These are phyloP conservation scores for Tulasnella sp. DNA, from an alignment of 768 basidiomycete genomes.

Conservation along the genomic window DNA sequence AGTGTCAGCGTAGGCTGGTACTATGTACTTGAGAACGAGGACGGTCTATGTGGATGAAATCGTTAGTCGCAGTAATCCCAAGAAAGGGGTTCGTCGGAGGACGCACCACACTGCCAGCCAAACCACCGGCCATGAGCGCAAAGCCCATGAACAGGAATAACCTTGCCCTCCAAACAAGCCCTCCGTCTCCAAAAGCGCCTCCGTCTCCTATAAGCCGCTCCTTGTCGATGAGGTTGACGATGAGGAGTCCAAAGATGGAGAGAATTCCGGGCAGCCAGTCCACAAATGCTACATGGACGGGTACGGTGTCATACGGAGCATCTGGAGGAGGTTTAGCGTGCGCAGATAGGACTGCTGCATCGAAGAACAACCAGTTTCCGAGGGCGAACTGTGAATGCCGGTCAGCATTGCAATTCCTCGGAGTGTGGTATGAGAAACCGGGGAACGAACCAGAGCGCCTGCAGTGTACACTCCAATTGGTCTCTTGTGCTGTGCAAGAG, in stretches of 20 bases:
- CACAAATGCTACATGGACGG: conserved; percentile 79
- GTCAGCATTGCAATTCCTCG: background rate
- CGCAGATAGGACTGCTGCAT: conserved; percentile 83
- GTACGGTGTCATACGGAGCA: conserved; percentile 57
- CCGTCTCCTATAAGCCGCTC: conserved; percentile 74
- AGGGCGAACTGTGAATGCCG: conserved; percentile 64
- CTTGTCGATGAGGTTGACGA: conserved; percentile 94
- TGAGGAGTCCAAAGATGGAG: conserved; percentile 82
- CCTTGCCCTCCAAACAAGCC: conserved; percentile 85
- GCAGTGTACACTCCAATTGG: conserved; percentile 85
- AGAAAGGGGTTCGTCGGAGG: background rate
- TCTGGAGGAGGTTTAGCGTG: conserved; percentile 72
- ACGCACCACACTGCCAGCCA: conserved; percentile 94
- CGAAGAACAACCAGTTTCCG: conserved; percentile 91
- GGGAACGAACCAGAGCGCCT: conserved; percentile 65
- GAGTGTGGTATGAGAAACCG: background rate
- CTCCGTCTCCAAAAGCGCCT: conserved; percentile 44
- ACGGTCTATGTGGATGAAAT: conserved; percentile 51
- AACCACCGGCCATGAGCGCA: conserved; percentile 92
- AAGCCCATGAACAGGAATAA: conserved; percentile 91
- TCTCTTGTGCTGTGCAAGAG: conserved; percentile 67
- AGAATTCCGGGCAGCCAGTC: conserved; percentile 98
- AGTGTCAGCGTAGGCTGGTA: conserved; percentile 35
- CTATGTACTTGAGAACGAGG: conserved; percentile 47
- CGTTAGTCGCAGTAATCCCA: background rate